Conservation (phyloP, 2,329 filamentous ascomycete species). For the Fusarium sp. region DNA sequence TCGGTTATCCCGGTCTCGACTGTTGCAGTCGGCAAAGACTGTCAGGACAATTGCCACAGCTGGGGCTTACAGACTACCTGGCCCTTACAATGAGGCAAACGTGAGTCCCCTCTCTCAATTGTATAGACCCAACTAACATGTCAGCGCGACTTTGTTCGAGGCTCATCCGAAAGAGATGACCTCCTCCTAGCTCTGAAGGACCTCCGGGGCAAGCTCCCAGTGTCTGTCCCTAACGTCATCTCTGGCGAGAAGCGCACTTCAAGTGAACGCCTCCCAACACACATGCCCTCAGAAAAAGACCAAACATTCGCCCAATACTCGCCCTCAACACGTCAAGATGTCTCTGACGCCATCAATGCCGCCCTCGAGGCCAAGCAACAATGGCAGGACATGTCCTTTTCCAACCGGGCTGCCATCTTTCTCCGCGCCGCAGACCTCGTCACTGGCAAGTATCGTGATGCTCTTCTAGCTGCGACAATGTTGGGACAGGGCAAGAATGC, state of each 20-base stretch:
- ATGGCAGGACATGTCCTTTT: slow-evolving; percentile 90
- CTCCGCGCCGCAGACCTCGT: slow-evolving; percentile 94
- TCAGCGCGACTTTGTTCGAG: slow-evolving; percentile 13
- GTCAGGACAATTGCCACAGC: slow-evolving; percentile 9
- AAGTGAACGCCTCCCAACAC: slow-evolving; percentile 1
- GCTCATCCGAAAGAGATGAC: slow-evolving; percentile 4
- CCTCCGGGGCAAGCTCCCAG: neutral
- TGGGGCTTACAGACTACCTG: slow-evolving; percentile 1
- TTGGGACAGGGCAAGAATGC: slow-evolving; percentile 96
- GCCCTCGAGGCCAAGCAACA: slow-evolving; percentile 74
- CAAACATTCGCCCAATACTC: slow-evolving; percentile 31
- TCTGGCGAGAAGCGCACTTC: slow-evolving; percentile 4
- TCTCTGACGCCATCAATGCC: slow-evolving; percentile 9
- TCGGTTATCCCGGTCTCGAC: slow-evolving; percentile 3
- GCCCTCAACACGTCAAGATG: slow-evolving; percentile 15
- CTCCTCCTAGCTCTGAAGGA: slow-evolving; percentile 4
- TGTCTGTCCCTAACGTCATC: slow-evolving; percentile 10
- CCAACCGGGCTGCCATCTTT: slow-evolving; percentile 90
- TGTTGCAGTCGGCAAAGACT: neutral
- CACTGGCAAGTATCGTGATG: slow-evolving; percentile 90
- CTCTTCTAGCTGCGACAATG: slow-evolving; percentile 95
- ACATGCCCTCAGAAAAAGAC: slow-evolving; percentile 9
- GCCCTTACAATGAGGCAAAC: slow-evolving; percentile 10
- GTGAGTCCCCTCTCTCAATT: neutral
- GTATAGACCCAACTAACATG: neutral